Conservation (phyloP, 805 yeast species). For the Sugiyamaella americana region DNA sequence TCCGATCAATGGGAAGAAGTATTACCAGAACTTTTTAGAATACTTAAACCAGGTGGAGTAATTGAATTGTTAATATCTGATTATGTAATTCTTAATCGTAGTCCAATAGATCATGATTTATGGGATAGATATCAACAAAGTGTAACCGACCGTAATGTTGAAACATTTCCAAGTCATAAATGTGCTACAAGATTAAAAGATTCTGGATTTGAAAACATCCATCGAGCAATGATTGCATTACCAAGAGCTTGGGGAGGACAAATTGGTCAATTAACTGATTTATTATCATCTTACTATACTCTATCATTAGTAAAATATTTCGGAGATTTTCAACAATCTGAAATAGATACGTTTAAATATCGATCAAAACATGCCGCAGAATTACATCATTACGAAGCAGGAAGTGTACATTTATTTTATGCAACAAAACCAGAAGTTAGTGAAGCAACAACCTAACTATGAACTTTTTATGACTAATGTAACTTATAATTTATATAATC, state of each 20-base stretch:
- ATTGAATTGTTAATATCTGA: constrained; percentile 27
- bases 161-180: constrained; percentile 15
- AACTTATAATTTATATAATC: neutral
- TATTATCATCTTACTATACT: constrained; percentile 24
- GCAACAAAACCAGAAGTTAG: constrained; percentile 18
- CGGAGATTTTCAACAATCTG: constrained; percentile 27
- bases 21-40: constrained; percentile 24
- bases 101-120: constrained; percentile 15
- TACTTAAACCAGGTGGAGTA: constrained; percentile 31
- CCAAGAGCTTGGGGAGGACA: constrained; percentile 32
- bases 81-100: constrained; percentile 20
- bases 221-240: constrained; percentile 24
- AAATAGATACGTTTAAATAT: constrained; percentile 12
- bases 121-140: constrained; percentile 14
- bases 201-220: constrained; percentile 25
- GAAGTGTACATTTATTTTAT: constrained; percentile 14
- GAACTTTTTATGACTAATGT: no score
- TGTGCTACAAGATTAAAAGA: constrained; percentile 16
- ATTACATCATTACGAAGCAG: constrained; percentile 12
- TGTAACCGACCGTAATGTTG: constrained; percentile 16
- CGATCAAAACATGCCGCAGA: constrained; percentile 7
- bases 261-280: constrained; percentile 28
- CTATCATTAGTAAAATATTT: constrained; percentile 30
- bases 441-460: no score
- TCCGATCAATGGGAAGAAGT: constrained; percentile 24